phyloP scores from a whole-genome alignment of 768 basidiomycete genomes.

The Fibroporia radiculosa region DNA sequence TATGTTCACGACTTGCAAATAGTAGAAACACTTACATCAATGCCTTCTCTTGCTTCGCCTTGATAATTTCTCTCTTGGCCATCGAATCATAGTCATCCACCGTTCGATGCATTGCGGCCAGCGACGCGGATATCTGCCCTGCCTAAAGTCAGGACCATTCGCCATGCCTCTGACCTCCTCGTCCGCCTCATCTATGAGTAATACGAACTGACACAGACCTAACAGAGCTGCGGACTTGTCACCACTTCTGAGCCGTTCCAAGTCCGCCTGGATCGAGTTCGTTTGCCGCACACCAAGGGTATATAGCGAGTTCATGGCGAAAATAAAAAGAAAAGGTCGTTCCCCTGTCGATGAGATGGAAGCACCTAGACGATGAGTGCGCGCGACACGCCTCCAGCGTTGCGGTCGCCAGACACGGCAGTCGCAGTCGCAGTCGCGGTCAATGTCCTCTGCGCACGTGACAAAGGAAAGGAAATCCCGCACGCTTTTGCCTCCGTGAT shows the following conservation, averaged over 20 bases:
- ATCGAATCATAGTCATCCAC: constrained; percentile 97
- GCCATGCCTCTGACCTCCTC: neutral
- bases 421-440: neutral
- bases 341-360: neutral
- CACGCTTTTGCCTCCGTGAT: no score
- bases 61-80: constrained; percentile 94
- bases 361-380: neutral
- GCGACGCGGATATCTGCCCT: constrained; percentile 97
- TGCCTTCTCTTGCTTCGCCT: constrained; percentile 94
- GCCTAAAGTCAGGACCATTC: constrained; percentile 20
- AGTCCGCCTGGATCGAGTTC: constrained; percentile 78
- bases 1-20: neutral
- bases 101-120: constrained; percentile 90
- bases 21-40: constrained; percentile 50
- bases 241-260: constrained; percentile 74
- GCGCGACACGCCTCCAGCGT: no score
- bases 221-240: constrained; percentile 75
- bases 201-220: constrained; percentile 45
- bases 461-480: neutral
- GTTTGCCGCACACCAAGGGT: constrained; percentile 91
- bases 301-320: constrained; percentile 89
- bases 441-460: neutral
- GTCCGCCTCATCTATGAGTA: neutral
- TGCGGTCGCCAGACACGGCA: neutral
- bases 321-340: neutral